Conservation (phyloP, 148 eudicot genomes). For the Cornus florida region DNA sequence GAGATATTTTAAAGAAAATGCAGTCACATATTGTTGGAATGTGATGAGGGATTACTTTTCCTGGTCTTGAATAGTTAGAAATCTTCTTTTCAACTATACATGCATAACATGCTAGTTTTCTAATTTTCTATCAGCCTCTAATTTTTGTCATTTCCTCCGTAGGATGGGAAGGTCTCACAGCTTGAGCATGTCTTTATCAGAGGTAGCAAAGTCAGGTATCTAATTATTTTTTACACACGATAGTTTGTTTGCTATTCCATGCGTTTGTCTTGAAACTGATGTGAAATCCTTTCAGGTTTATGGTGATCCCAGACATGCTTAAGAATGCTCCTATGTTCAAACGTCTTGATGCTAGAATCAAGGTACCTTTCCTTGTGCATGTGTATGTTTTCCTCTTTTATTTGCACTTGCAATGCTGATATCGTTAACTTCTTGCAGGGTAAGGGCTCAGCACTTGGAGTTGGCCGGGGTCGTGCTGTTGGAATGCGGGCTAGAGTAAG, state of each 20-base stretch:
- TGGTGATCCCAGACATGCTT: constrained; percentile 98
- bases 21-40: not conserved
- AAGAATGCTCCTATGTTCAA: constrained; percentile 99
- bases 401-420: not conserved
- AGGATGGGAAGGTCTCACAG: constrained; percentile 96
- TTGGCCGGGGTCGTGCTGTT: constrained; percentile 94
- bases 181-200: constrained; percentile 96
- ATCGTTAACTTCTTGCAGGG: constrained; percentile 49
- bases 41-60: not conserved
- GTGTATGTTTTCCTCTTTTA: not conserved
- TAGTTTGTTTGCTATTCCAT: not conserved
- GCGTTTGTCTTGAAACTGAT: not conserved
- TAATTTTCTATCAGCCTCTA: not conserved
- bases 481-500: constrained; percentile 90
- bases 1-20: not conserved
- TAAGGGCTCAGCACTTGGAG: constrained; percentile 91
- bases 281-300: constrained; percentile 56
- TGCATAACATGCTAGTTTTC: not conserved
- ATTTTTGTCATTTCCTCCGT: constrained; percentile 14
- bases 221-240: not conserved
- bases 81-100: not conserved
- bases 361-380: constrained; percentile 41
- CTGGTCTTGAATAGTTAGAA: not conserved
- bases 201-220: constrained; percentile 95
- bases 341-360: constrained; percentile 89